Conservation (phyloP, 495 filamentous ascomycete genomes). For the Daldinia bambusicola region DNA sequence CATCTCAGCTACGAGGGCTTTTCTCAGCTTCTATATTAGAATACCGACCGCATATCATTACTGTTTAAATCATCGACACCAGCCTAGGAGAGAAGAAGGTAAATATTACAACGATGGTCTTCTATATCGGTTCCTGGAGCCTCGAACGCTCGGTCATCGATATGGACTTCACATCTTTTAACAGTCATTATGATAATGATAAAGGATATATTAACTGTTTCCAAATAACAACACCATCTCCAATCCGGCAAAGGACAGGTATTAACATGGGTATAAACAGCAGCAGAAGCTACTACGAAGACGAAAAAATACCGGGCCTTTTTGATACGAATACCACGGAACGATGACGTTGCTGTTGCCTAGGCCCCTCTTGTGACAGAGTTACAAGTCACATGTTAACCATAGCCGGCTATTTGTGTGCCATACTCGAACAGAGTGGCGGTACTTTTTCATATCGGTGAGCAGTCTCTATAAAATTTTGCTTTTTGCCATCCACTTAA, state of each 20-base stretch:
- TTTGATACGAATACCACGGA: not conserved
- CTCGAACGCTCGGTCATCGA: not conserved
- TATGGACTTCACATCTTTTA: not conserved
- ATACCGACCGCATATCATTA: conserved; percentile 1
- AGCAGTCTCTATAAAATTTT: not conserved
- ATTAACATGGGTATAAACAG: not conserved
- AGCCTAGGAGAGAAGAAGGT: not conserved
- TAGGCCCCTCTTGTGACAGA: not conserved
- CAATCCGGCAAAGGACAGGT: not conserved
- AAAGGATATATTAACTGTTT: not conserved
- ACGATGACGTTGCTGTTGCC: conserved; percentile 1
- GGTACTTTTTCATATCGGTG: not conserved
- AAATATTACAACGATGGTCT: not conserved
- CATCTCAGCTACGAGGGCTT: not conserved
- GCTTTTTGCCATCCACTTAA: not conserved
- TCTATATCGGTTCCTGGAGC: not conserved
- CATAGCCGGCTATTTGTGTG: not conserved
- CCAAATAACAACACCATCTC: not conserved
- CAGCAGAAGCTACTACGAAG: not conserved
- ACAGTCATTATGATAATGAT: not conserved
- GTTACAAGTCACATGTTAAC: conserved; percentile 1
- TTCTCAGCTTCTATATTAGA: not conserved
- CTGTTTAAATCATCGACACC: not conserved
- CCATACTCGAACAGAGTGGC: not conserved
- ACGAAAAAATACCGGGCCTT: not conserved